Evolutionary conservation across 768 basidiomycete species (phyloP), one percentile per base, ranked within the genome.

Genomic region (Tremella mesenterica): DNA sequence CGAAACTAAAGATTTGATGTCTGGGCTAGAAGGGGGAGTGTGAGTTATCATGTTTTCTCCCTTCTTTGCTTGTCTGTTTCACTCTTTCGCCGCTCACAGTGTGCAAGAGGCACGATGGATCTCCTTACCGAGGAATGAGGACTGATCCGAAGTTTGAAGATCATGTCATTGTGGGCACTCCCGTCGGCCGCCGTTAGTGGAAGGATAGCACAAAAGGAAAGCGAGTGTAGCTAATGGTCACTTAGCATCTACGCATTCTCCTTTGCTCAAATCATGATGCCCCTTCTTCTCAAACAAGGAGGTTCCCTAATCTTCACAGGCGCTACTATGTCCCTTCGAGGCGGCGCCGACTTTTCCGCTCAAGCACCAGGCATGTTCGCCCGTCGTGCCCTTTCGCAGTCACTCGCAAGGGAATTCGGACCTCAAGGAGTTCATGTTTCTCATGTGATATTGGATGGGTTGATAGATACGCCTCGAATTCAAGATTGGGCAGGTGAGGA

Each of bases 401-500:
- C 54, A 0, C 58, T 74, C 9, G 73, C 73, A 0, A 39, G 72
- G 4, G 73, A 74, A 43, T 74, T 67, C 25, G 67, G 65, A 1
- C 63, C 67, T 0, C 49, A 72, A 41, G 70, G 67, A 12, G 61
- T 74, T 3, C 73, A 74, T 45, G 71, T 73, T 18, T 64, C 65
- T 1, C 69, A 72, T 60, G 59, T 70, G 38, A 65, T 64, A 27
- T 44, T 64, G 12, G 70, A 71, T 52, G 70, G 70, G 4, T 26
- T 56, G 20, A 62, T 61, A 44, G 60, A 65, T 43, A 70, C 63
- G 14, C 48, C 57, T 16, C 46, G 59, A 7, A 57, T 65, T 18
- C 28, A 31, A 25, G 48, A 44, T 1, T 52, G 58, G 49, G 56
- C 53, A 34, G 67, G 67, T 6, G 58, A 61, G 26, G 56, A 49